Evolutionary conservation across 345 rosid genomes (phyloP).

Genomic region (Microthlaspi erraticum): DNA sequence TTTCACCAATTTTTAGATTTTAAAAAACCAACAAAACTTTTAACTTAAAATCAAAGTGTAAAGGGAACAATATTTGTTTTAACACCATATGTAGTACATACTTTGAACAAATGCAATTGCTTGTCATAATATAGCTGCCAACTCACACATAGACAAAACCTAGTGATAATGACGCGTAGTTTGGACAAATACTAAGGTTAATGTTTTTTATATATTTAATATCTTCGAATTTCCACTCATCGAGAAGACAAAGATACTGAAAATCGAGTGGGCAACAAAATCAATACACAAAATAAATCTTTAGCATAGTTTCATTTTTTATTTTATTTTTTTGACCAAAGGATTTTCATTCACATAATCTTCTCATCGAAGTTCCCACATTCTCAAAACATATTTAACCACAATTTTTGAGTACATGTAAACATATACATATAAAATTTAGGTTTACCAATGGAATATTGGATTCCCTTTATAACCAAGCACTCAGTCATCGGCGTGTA

Average conservation of each 20-base stretch:
- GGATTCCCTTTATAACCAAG: constrained; percentile 48
- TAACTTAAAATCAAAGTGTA: not conserved
- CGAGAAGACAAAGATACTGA: constrained; percentile 48
- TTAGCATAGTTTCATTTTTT: constrained; percentile 9
- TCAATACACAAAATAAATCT: constrained; percentile 1
- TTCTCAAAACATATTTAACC: constrained; percentile 40
- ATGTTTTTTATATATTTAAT: not conserved
- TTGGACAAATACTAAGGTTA: constrained; percentile 35
- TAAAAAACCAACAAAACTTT: too few species aligned
- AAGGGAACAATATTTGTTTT: not conserved
- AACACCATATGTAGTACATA: not conserved
- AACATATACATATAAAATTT: constrained; percentile 8
- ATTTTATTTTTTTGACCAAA: too few species aligned
- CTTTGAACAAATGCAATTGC: constrained; percentile 29
- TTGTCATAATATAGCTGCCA: constrained; percentile 32
- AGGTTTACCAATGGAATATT: constrained; percentile 53
- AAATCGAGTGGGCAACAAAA: constrained; percentile 33
- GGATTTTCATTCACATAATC: not conserved
- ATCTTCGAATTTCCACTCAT: constrained; percentile 24
- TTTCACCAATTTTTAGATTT: too few species aligned
- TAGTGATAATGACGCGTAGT: constrained; percentile 23
- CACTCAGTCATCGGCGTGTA: not conserved
- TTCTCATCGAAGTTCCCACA: constrained; percentile 59
- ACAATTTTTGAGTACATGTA: not conserved
- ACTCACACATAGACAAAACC: constrained; percentile 29